Conservation (phyloP, 805 yeast species). For the Candida railenensis region DNA sequence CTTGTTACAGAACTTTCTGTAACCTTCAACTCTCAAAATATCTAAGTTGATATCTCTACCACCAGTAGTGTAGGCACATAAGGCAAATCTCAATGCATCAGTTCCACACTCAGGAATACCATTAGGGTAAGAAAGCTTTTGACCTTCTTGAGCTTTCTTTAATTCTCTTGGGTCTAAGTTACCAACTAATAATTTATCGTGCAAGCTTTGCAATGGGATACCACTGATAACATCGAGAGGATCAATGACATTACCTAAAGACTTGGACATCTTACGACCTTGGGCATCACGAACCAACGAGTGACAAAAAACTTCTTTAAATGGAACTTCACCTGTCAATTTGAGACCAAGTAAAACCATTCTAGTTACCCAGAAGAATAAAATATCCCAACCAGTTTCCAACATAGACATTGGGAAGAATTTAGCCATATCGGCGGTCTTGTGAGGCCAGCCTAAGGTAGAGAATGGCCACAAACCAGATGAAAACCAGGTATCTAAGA, state of each 20-base stretch:
- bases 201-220: constrained; percentile 74
- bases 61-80: constrained; percentile 98
- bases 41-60: constrained; percentile 98
- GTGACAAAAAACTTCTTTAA: constrained; percentile 96
- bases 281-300: constrained; percentile 98
- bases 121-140: constrained; percentile 83
- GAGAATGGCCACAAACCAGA: constrained; percentile 98
- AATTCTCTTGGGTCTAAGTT: constrained; percentile 88
- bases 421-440: constrained; percentile 66
- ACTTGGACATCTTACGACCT: constrained; percentile 98
- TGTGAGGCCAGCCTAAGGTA: constrained; percentile 93
- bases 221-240: constrained; percentile 94
- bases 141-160: constrained; percentile 85
- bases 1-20: constrained; percentile 99
- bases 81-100: constrained; percentile 95
- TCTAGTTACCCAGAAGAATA: constrained; percentile 98
- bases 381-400: constrained; percentile 99
- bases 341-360: constrained; percentile 92
- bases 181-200: constrained; percentile 73
- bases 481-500: constrained; percentile 97
- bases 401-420: constrained; percentile 91
- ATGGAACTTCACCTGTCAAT: constrained; percentile 88
- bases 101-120: constrained; percentile 99
- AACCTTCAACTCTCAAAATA: constrained; percentile 95
- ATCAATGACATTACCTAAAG: constrained; percentile 94